Base-by-base conservation (phyloP, 139 green algal species). In the Tetradesmus obliquus region DNA sequence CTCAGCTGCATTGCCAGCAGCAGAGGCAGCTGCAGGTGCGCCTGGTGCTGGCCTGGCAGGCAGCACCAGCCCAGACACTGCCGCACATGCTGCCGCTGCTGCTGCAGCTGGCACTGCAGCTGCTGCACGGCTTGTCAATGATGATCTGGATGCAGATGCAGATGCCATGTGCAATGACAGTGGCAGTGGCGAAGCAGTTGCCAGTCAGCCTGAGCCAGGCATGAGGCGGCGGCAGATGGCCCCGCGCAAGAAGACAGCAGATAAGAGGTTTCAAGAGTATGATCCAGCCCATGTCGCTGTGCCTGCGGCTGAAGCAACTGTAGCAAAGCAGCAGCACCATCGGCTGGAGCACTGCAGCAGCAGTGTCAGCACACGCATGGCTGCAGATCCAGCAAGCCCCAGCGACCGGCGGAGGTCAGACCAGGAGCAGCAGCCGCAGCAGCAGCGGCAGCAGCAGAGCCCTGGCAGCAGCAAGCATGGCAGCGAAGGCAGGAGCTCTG, bases 391-490 rank as follows among this genome's bases (percentile, higher is more conserved):
- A 5, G 51, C 19, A 55, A 86, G 81, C 51, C 81, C 58, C 32
- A 83, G 24, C 32, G 55, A 76, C 15, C 2, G 66, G 66, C 1
- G 1, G 2, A 76, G 66, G 20, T 20, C 22, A 82, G 8, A 82
- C 22, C 13, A 82, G 74, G 19, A 82, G 74, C 8, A 82, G 74
- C 45, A 86, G 24, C 32, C n/a, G 81, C 45, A 86, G 81, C 13
- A 86, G 81, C 8, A 62, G 19, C 81, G 66, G 81, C 81, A 86
- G 81, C 19, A 86, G 81, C 81, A 86, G 81, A 86, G 54, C 81
- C 54, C 54, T 5, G n/a, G 54, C 81, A 0, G 55, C 13, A 86
- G 54, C 81, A 60, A 69, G 81, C 66, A 76, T 0, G 8, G 66
- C 81, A 86, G 81, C 45, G 51, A n/a, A 57, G 19, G 81, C 81